phyloP scores from a whole-genome alignment of 78 protist species.

The Monosiga brevicollis region DNA sequence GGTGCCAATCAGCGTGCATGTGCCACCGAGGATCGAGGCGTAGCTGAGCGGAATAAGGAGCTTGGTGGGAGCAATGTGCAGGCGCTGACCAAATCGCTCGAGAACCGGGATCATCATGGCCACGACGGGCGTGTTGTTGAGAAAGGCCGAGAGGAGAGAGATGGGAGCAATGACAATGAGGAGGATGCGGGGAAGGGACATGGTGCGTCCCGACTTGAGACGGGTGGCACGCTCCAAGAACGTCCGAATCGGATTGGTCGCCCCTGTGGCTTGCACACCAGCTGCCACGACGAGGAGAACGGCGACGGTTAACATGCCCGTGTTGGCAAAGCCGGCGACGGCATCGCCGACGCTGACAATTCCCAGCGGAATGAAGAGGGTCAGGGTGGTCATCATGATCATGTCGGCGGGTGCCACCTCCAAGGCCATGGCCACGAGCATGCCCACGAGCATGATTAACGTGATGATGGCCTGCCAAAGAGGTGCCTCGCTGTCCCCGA shows the following conservation, averaged over 20 bases:
- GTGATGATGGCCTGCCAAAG: background rate
- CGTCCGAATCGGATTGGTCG: background rate
- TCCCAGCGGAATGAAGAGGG: background rate
- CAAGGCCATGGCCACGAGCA: background rate
- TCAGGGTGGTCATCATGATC: background rate
- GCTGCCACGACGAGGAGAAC: background rate
- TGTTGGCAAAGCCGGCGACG: background rate
- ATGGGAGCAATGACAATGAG: conserved; percentile 1
- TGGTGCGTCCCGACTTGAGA: too few species aligned
- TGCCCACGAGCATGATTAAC: background rate
- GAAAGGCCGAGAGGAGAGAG: conserved; percentile 14
- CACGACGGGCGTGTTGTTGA: conserved; percentile 50
- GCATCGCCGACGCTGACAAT: background rate
- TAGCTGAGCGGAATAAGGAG: conserved; percentile 20
- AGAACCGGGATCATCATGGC: conserved; percentile 26
- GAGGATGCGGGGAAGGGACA: background rate
- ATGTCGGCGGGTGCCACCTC: background rate
- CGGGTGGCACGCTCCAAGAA: background rate
- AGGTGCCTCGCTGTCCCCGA: background rate
- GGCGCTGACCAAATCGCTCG: background rate
- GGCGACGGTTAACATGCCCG: background rate
- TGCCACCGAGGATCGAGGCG: conserved; percentile 30
- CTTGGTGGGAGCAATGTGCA: background rate
- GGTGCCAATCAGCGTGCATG: conserved; percentile 28
- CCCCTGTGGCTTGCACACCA: background rate